Conservation (phyloP, 1,284 basidiomycete genomes). For the Microbotryum violaceum region DNA sequence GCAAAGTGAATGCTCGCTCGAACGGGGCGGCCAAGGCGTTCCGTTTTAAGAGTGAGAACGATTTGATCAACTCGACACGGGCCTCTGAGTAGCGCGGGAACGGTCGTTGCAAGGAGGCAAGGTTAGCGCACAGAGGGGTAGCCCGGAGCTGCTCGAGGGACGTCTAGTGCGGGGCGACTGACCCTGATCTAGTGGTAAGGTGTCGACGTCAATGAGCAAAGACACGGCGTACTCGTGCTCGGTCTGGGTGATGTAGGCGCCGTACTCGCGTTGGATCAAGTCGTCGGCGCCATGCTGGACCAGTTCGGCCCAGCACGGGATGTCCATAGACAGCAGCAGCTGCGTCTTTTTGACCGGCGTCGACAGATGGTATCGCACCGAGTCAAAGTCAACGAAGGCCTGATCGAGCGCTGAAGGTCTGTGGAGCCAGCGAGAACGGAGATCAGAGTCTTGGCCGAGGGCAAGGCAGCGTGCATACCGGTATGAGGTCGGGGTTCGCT, state of each 20-base stretch:
- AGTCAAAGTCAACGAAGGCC: conserved; percentile 95
- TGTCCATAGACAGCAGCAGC: conserved; percentile 86
- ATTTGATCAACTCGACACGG: conserved; percentile 68
- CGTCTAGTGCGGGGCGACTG: conserved; percentile 40
- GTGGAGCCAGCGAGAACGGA: conserved; percentile 9
- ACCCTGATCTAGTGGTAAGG: conserved; percentile 72
- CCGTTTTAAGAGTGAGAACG: conserved; percentile 80
- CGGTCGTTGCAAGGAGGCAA: neutral
- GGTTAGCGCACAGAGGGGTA: neutral
- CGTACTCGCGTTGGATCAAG: conserved; percentile 77
- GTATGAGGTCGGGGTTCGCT: too few species aligned
- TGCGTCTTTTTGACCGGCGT: conserved; percentile 66
- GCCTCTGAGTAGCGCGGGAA: conserved; percentile 52
- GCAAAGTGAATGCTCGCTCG: conserved; percentile 78
- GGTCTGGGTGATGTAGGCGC: conserved; percentile 50
- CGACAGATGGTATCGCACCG: conserved; percentile 86
- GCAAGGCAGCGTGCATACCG: neutral
- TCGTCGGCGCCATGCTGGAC: conserved; percentile 74
- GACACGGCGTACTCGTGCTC: conserved; percentile 88
- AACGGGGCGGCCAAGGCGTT: conserved; percentile 94
- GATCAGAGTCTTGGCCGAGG: neutral
- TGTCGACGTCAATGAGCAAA: conserved; percentile 77
- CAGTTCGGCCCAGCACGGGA: conserved; percentile 94
- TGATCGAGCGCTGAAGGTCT: conserved; percentile 88
- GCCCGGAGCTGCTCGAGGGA: neutral